A percentile compares a stretch with the other conserved stretches of the same genome.
Evolutionary conservation across 805 yeast species (phyloP).

Genomic region (Candida boidinii): DNA sequence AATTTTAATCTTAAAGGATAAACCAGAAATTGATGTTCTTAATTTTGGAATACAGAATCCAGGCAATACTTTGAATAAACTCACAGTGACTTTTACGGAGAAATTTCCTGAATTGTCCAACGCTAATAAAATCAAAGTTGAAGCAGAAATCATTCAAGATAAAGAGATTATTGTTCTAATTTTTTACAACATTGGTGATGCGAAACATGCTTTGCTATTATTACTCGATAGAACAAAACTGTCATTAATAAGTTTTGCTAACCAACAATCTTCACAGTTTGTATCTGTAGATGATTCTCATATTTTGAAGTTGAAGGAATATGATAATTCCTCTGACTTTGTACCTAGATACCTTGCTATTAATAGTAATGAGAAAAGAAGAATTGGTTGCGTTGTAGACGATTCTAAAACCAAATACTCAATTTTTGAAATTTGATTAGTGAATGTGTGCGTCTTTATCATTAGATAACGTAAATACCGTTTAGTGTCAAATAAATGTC

Average conservation of each 20-base stretch:
- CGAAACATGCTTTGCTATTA: not conserved
- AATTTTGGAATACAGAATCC: too few species aligned
- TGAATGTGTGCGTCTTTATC: too few species aligned
- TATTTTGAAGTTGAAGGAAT: not conserved
- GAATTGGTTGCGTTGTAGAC: slow-evolving; percentile 33
- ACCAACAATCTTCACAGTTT: not conserved
- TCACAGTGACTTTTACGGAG: too few species aligned
- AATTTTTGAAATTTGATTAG: slow-evolving; percentile 24
- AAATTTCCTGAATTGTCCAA: too few species aligned
- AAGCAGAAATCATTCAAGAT: too few species aligned
- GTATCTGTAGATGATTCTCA: not conserved
- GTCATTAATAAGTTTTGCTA: not conserved
- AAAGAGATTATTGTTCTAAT: too few species aligned
- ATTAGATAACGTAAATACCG: too few species aligned
- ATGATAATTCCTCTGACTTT: slow-evolving; percentile 3
- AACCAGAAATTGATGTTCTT: too few species aligned
- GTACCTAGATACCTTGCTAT: slow-evolving; percentile 26
- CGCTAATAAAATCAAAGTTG: too few species aligned
- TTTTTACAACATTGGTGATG: not conserved
- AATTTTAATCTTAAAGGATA: too few species aligned
- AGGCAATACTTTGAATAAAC: too few species aligned
- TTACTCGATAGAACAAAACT: not conserved
- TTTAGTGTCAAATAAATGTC: too few species aligned
- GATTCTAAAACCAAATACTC: slow-evolving; percentile 29
- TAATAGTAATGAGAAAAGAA: slow-evolving; percentile 17